Conservation (phyloP, 495 filamentous ascomycete species). For the Margaritispora aquatica region DNA sequence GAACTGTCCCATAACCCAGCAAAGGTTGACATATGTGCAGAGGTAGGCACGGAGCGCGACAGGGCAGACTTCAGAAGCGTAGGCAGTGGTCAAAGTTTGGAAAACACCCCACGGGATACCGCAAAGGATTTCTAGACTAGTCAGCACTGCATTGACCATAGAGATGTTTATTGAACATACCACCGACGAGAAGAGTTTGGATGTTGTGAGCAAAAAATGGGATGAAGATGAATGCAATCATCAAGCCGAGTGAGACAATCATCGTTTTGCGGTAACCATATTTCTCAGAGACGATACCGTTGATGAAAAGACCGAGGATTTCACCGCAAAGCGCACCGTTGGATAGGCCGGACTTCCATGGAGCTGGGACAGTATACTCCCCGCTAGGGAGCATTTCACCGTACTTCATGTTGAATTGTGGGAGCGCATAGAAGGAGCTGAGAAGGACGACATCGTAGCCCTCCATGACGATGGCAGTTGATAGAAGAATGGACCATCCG, state of each 20-base stretch:
- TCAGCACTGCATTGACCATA: not conserved
- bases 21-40: constrained; percentile 66
- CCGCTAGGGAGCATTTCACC: constrained; percentile 48
- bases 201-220: constrained; percentile 71
- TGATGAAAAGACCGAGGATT: constrained; percentile 67
- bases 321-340: constrained; percentile 62
- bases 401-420: constrained; percentile 62
- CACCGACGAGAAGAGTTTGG: constrained; percentile 53
- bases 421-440: constrained; percentile 46
- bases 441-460: constrained; percentile 54
- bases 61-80: constrained; percentile 64
- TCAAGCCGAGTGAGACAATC: constrained; percentile 53
- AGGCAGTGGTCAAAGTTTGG: constrained; percentile 60
- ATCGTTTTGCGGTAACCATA: constrained; percentile 57
- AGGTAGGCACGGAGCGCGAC: constrained; percentile 58
- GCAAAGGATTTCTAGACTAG: constrained; percentile 4
- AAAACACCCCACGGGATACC: constrained; percentile 37
- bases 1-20: constrained; percentile 64
- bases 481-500: constrained; percentile 51
- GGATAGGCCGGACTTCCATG: constrained; percentile 70
- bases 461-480: constrained; percentile 56
- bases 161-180: not conserved
- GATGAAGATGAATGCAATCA: constrained; percentile 62
- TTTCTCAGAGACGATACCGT: constrained; percentile 65
- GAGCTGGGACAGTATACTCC: constrained; percentile 57